Conservation (phyloP, 148 eudicot species). For the Chenopodium formosanum region DNA sequence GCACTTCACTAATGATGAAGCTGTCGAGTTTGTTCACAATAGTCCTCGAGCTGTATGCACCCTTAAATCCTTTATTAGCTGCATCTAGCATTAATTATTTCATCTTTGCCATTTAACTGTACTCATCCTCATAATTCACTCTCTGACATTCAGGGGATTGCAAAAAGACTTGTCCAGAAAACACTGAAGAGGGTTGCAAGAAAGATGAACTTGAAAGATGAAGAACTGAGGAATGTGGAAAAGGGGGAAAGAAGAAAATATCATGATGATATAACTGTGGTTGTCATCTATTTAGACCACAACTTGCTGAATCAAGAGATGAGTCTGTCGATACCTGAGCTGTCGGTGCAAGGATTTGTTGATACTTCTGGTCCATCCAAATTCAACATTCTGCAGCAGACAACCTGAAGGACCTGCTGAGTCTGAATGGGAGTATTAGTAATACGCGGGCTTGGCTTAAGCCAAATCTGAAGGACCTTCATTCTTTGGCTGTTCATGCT, state of each 20-base stretch:
- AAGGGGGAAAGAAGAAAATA: conserved; percentile 46
- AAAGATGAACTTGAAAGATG: conserved; percentile 36
- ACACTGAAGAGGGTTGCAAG: conserved; percentile 54
- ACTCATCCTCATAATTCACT: neutral
- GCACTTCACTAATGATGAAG: conserved; percentile 59
- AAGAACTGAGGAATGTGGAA: conserved; percentile 38
- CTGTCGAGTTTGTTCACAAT: conserved; percentile 49
- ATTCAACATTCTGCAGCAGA: conserved; percentile 37
- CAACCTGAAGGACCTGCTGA: conserved; percentile 28
- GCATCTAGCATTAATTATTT: neutral
- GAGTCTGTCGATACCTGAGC: conserved; percentile 25
- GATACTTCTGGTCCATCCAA: conserved; percentile 48
- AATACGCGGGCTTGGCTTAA: neutral
- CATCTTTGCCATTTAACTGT: neutral
- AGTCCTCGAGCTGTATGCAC: conserved; percentile 48
- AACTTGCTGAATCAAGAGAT: conserved; percentile 23
- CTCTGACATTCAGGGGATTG: conserved; percentile 50
- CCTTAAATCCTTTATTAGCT: neutral
- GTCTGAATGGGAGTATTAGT: neutral
- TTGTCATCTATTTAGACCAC: conserved; percentile 61
- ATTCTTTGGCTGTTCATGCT: conserved; percentile 14
- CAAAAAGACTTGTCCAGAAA: conserved; percentile 49
- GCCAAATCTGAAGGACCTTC: neutral
- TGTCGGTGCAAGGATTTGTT: conserved; percentile 50
- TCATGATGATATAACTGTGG: conserved; percentile 74